Evolutionary conservation across 1,139 yeast genomes (phyloP), one percentile per base, ranked within the genome.

Genomic region (Suhomyces terraborum): DNA sequence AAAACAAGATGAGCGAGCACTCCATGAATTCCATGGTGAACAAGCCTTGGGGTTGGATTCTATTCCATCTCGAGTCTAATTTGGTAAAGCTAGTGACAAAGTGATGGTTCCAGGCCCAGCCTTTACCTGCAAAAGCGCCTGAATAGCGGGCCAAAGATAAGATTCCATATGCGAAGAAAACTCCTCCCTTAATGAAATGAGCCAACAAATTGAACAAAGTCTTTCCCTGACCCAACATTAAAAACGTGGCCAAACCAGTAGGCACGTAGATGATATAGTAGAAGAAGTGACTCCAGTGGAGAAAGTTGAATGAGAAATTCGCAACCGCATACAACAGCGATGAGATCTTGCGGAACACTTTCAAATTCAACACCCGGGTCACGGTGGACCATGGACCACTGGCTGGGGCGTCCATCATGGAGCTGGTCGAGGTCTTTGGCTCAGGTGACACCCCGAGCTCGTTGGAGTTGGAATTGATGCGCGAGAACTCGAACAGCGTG

Each of bases 111-210:
- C 98, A 93, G 3, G 96, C 93, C 86, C 94, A 84, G 17, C 98
- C 98, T 45, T 75, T 69, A 44, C 75, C 72, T 25, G 76, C 61
- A 55, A 84, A 87, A 9, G 84, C 87, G 3, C 98, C 98, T 53
- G 89, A 80, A 62, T 88, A 91, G 52, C 98, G 79, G 3, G 89
- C 85, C 37, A 93, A 71, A 12, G 95, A 77, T 13, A 89, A 62
- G 6, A 91, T 47, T 8, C 98, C 98, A 38, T 85, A 69, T 3
- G 76, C 53, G 49, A 88, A 75, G 60, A 93, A 91, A 3, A 93
- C 93, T 10, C 94, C 95, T 44, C 98, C 98, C 64, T 93, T 93
- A 61, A 93, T 91, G 73, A 88, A 88, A 63, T 93, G 98, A 2
- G 98, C 98, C 47, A 91, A 73, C 41, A 93, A 66, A 56, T 88